Evolutionary conservation across 768 basidiomycete species (phyloP).

Genomic region (Naganishia antarctica): DNA sequence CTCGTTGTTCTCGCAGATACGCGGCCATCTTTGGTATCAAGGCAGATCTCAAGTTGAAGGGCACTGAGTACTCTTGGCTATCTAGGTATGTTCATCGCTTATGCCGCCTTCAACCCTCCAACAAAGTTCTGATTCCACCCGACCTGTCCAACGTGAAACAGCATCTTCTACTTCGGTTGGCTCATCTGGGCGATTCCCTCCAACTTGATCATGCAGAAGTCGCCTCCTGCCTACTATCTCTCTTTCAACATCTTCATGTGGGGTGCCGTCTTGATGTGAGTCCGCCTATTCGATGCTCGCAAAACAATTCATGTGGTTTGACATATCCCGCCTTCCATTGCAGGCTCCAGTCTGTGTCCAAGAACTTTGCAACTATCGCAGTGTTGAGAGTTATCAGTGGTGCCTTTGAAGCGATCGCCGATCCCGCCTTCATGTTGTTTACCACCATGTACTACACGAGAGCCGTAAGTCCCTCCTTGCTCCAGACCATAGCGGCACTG

Average conservation of each 20-base stretch:
- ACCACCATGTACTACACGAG: conserved; percentile 52
- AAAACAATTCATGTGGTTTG: background rate
- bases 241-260: conserved; percentile 51
- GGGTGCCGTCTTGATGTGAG: conserved; percentile 51
- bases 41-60: conserved; percentile 46
- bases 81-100: conserved; percentile 25
- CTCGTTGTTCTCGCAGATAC: conserved; percentile 30
- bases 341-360: conserved; percentile 49
- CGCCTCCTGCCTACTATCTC: conserved; percentile 51
- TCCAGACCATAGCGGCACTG: background rate
- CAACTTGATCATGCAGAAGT: conserved; percentile 52
- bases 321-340: background rate
- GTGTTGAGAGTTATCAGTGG: conserved; percentile 52
- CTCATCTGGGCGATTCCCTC: conserved; percentile 52
- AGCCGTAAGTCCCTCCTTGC: conserved; percentile 49
- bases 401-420: conserved; percentile 51
- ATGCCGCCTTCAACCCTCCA: no score
- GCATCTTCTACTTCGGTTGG: conserved; percentile 53
- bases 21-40: conserved; percentile 49
- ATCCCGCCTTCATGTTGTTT: conserved; percentile 51
- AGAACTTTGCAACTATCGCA: conserved; percentile 50
- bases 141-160: conserved; percentile 39
- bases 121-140: no score
- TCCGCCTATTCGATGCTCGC: background rate
- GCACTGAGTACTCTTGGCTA: conserved; percentile 49